Percentiles rank a stretch among this genome's conserved stretches.
Evolutionary conservation across 768 basidiomycete genomes (phyloP).

Genomic region (Candolleomyces eurysporus): DNA sequence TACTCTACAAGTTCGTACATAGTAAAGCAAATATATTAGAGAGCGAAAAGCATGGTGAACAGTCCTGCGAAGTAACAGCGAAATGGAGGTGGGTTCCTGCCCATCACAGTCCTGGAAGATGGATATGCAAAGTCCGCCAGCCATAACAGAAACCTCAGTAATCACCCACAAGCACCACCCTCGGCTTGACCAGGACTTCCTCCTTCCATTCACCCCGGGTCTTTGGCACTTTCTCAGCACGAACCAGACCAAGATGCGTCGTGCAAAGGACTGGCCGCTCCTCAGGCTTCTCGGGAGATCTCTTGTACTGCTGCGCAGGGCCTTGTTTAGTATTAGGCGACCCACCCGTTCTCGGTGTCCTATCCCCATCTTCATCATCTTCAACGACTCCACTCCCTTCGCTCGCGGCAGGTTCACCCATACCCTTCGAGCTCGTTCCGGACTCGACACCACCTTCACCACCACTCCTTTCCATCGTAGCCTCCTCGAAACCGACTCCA

Average conservation of each 20-base stretch:
- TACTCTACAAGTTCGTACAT: too few species aligned
- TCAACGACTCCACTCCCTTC: conserved; percentile 2
- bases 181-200: conserved; percentile 49
- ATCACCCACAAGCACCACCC: conserved; percentile 39
- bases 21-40: too few species aligned
- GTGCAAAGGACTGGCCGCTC: conserved; percentile 44
- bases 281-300: neutral
- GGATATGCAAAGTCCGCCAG: too few species aligned
- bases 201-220: conserved; percentile 47
- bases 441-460: neutral
- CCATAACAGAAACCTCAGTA: too few species aligned
- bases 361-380: conserved; percentile 11
- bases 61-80: too few species aligned
- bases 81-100: too few species aligned
- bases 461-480: conserved; percentile 42
- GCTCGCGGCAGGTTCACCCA: neutral
- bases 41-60: too few species aligned
- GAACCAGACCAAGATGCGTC: conserved; percentile 52
- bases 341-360: neutral
- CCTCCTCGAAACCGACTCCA: conserved; percentile 37
- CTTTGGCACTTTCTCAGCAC: conserved; percentile 38
- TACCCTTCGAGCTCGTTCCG: neutral
- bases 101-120: too few species aligned
- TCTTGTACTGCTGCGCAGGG: conserved; percentile 8
- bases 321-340: conserved; percentile 4